Evolutionary conservation across 345 rosid genomes (phyloP).

Genomic region (Raphanus raphanistrum): DNA sequence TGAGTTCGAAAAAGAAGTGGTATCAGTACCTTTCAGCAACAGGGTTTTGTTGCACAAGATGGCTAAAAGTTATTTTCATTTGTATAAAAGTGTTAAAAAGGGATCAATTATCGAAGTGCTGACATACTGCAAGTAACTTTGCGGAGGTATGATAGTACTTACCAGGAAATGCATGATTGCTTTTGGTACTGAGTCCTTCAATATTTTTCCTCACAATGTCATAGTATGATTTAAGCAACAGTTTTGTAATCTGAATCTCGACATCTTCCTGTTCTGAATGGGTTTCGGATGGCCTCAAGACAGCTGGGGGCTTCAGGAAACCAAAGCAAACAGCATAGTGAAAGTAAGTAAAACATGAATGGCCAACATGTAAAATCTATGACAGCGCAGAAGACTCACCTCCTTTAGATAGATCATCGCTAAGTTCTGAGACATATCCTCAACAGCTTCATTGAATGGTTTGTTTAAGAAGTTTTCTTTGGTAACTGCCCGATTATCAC

Average conservation of each 20-base stretch:
- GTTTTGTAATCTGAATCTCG: conserved; percentile 77
- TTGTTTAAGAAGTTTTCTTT: conserved; percentile 61
- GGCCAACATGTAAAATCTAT: conserved; percentile 12
- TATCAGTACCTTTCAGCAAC: background rate
- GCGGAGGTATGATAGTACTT: conserved; percentile 29
- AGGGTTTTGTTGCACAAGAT: too few species aligned
- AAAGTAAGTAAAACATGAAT: conserved; percentile 6
- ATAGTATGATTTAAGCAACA: conserved; percentile 87
- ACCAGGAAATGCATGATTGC: conserved; percentile 99
- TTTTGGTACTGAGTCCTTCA: conserved; percentile 84
- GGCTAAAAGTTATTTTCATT: too few species aligned
- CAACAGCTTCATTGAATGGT: conserved; percentile 56
- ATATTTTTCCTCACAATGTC: conserved; percentile 95
- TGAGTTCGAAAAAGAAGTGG: conserved; percentile 35
- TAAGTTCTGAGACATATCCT: conserved; percentile 50
- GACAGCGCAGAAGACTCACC: conserved; percentile 42
- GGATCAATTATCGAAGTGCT: too few species aligned
- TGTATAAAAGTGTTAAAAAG: too few species aligned
- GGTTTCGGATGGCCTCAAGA: conserved; percentile 80
- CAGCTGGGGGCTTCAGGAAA: conserved; percentile 72
- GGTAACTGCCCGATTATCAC: conserved; percentile 55
- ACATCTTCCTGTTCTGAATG: conserved; percentile 82
- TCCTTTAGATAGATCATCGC: conserved; percentile 85
- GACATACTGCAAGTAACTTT: background rate
- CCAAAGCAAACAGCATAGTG: conserved; percentile 31